phyloP scores from a whole-genome alignment of 1,284 basidiomycete species.

The Cryptococcus sp. region DNA sequence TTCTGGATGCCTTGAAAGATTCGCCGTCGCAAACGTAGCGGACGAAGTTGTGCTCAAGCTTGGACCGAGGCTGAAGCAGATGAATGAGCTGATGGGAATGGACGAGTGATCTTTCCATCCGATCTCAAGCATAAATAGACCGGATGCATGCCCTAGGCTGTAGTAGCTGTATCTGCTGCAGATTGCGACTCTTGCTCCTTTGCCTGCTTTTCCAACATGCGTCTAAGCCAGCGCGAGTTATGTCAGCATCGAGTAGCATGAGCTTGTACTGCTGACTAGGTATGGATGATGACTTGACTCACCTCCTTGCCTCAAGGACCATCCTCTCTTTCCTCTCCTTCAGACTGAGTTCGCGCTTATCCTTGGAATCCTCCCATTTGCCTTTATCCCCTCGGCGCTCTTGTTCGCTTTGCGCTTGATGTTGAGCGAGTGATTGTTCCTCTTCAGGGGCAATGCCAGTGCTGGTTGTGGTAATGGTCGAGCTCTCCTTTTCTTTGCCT shows the following conservation, averaged over 20 bases:
- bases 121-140: background rate
- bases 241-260: slow-evolving; percentile 2
- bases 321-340: slow-evolving; percentile 49
- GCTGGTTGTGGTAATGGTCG: too few relatives aligned
- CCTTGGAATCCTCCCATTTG: slow-evolving; percentile 48
- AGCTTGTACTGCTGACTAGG: background rate
- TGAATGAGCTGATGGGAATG: slow-evolving; percentile 49
- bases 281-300: slow-evolving; percentile 14
- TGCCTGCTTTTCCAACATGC: slow-evolving; percentile 43
- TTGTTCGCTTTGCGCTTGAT: background rate
- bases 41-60: slow-evolving; percentile 64
- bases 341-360: slow-evolving; percentile 43
- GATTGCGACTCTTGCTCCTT: slow-evolving; percentile 5
- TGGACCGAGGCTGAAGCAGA: slow-evolving; percentile 61
- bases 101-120: background rate
- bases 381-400: slow-evolving; percentile 3
- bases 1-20: slow-evolving; percentile 42
- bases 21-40: slow-evolving; percentile 78
- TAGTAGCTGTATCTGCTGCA: background rate
- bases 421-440: too few relatives aligned
- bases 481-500: slow-evolving; percentile 28
- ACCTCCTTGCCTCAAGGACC: slow-evolving; percentile 49
- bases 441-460: too few relatives aligned
- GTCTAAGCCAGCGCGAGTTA: slow-evolving; percentile 16
- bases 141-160: background rate